A percentile compares a stretch with the other conserved stretches of the same genome.
Evolutionary conservation across 179 eudicot genomes (phyloP).

Genomic region (Spergularia azorica): DNA sequence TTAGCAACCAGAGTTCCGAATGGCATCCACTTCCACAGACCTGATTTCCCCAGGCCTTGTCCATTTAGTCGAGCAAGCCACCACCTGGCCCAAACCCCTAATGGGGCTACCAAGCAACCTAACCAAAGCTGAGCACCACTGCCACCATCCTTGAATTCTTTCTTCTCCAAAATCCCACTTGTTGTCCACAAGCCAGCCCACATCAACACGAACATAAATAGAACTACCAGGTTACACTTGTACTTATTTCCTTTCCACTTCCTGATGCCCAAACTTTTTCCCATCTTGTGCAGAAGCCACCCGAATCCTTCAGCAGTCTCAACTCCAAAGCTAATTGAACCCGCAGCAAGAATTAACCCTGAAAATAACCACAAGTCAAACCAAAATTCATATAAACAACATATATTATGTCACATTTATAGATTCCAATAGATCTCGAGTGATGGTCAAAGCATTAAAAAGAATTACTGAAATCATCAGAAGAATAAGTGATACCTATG

Average conservation of each 20-base stretch:
- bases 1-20: constrained; percentile 80
- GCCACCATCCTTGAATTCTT: constrained; percentile 51
- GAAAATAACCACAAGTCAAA: constrained; percentile 16
- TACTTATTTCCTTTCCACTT: constrained; percentile 22
- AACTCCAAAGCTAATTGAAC: constrained; percentile 60
- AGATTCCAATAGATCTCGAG: too few species aligned
- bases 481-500: constrained; percentile 42
- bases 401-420: too few species aligned
- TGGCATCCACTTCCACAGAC: constrained; percentile 68
- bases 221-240: constrained; percentile 32
- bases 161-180: constrained; percentile 43
- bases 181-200: constrained; percentile 50
- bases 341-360: constrained; percentile 69
- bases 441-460: neutral
- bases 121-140: constrained; percentile 65
- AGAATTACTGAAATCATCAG: neutral
- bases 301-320: constrained; percentile 59
- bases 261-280: constrained; percentile 18
- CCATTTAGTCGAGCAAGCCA: constrained; percentile 79
- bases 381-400: neutral
- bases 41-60: constrained; percentile 60
- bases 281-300: constrained; percentile 29
- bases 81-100: constrained; percentile 91
- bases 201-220: constrained; percentile 38
- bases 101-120: constrained; percentile 72